Percentiles rank a stretch among this genome's conserved stretches.
These are phyloP conservation scores for Alternaria metachromatica DNA, from an alignment of 2,329 filamentous ascomycete species.

Conservation along the genomic window DNA sequence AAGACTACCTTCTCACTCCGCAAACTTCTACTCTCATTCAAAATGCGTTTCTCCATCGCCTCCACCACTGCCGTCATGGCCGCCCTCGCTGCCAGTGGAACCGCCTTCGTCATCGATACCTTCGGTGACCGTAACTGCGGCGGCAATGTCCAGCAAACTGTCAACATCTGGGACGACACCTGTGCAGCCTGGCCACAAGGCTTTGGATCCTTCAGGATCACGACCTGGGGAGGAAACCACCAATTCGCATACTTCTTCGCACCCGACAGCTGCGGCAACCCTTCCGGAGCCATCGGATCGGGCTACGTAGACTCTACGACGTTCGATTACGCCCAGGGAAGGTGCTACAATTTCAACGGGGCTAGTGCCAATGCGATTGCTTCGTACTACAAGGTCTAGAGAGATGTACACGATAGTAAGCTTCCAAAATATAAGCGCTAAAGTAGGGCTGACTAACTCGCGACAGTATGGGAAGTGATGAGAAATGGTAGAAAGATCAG, in stretches of 20 bases:
- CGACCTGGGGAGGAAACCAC: not conserved
- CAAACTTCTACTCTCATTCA: not conserved
- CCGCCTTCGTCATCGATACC: conserved; percentile 4
- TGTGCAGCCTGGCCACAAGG: not conserved
- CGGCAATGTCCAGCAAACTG: not conserved
- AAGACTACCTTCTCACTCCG: not conserved
- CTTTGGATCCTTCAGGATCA: conserved; percentile 5
- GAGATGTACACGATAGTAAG: not conserved
- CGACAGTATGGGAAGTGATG: not conserved
- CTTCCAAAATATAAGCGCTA: not conserved
- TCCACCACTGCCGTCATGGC: not conserved
- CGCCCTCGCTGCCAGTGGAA: not conserved
- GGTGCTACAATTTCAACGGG: not conserved
- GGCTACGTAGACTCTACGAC: not conserved
- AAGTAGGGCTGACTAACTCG: not conserved
- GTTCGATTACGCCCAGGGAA: not conserved
- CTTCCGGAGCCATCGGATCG: not conserved
- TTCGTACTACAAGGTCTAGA: not conserved
- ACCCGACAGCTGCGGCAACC: conserved; percentile 2
- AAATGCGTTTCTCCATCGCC: conserved; percentile 1
- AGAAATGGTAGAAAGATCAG: not conserved
- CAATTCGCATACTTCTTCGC: conserved; percentile 5
- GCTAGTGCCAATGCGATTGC: conserved; percentile 1
- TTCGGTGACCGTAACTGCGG: not conserved
- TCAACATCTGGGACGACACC: conserved; percentile 9